Evolutionary conservation across 306 rosid genomes (phyloP).

Genomic region (Dalbergia oliveri): DNA sequence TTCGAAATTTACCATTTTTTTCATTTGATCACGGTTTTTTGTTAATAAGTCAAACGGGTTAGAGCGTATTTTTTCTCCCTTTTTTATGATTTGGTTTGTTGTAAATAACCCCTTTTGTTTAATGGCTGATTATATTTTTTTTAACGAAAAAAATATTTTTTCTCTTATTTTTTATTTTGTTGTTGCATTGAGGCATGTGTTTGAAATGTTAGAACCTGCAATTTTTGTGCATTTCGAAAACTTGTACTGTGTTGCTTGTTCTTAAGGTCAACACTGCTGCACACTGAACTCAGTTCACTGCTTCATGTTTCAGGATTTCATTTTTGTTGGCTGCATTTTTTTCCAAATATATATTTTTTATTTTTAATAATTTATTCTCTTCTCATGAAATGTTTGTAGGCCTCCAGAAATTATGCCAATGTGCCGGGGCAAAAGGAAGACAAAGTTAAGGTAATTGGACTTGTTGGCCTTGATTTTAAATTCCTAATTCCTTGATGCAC

Average conservation of each 20-base stretch:
- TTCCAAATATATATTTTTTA: neutral
- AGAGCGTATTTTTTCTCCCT: neutral
- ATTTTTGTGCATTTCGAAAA: neutral
- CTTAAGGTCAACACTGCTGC: neutral
- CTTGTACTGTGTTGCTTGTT: neutral
- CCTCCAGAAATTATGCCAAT: slow-evolving; percentile 66
- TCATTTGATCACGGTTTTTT: neutral
- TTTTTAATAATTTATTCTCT: slow-evolving; percentile 22
- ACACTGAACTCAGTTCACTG: neutral
- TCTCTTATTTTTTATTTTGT: neutral
- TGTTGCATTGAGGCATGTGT: slow-evolving; percentile 4
- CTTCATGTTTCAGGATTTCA: neutral
- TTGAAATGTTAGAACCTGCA: slow-evolving; percentile 25
- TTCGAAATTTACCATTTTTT: neutral
- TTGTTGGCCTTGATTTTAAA: slow-evolving; percentile 2
- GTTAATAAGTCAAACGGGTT: neutral
- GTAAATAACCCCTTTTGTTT: neutral
- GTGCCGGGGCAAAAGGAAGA: slow-evolving; percentile 62
- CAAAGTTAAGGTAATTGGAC: slow-evolving; percentile 70
- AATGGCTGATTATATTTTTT: neutral
- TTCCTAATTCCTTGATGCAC: neutral
- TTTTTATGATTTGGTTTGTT: neutral
- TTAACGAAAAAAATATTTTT: neutral
- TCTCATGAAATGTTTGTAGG: slow-evolving; percentile 60
- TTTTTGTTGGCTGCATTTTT: slow-evolving; percentile 18